phyloP scores from a whole-genome alignment of 495 filamentous ascomycete species.

The Apiosordaria backusii region DNA sequence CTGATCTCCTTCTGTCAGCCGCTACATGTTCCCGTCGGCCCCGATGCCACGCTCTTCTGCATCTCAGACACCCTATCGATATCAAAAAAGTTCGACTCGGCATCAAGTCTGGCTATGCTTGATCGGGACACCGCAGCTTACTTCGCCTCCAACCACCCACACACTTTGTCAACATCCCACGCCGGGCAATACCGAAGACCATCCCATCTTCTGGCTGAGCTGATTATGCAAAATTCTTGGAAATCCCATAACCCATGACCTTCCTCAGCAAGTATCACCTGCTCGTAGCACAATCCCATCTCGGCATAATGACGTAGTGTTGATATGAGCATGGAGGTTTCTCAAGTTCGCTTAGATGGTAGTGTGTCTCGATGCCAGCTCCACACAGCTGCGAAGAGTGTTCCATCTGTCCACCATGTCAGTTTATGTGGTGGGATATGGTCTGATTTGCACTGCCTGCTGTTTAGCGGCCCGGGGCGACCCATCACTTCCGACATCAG shows the following conservation, averaged over 20 bases:
- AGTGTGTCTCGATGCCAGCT: too few relatives aligned
- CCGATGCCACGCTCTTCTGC: not conserved
- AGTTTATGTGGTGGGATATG: too few relatives aligned
- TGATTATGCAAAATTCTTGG: constrained; percentile 4
- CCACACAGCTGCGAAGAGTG: too few relatives aligned
- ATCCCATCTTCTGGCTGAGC: constrained; percentile 8
- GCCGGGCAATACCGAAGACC: constrained; percentile 5
- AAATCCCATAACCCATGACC: not conserved
- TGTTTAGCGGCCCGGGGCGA: too few relatives aligned
- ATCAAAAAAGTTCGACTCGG: not conserved
- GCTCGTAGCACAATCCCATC: not conserved
- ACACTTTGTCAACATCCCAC: not conserved
- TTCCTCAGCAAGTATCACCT: not conserved
- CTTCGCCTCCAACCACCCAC: not conserved
- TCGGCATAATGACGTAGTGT: not conserved
- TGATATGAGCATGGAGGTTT: too few relatives aligned
- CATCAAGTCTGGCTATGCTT: not conserved
- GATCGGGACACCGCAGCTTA: not conserved
- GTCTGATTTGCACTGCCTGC: too few relatives aligned
- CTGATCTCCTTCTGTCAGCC: not conserved
- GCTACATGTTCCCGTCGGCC: not conserved
- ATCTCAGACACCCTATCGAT: not conserved
- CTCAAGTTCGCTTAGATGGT: too few relatives aligned
- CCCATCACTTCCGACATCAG: too few relatives aligned
- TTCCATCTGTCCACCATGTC: too few relatives aligned